Conservation (phyloP, 805 yeast species). For the Maudiozyma turicensis region DNA sequence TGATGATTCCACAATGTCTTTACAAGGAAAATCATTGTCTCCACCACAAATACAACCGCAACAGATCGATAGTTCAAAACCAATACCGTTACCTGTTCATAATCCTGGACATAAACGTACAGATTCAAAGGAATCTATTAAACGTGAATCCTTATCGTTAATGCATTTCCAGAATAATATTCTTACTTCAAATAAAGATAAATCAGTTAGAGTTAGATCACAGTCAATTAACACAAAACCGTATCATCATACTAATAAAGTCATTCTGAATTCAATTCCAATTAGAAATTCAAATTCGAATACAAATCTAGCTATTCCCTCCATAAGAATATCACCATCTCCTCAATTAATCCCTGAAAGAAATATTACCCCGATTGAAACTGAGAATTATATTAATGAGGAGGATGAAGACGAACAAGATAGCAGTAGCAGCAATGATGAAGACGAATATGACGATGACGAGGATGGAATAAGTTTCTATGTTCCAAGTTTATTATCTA, state of each 20-base stretch:
- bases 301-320: background rate
- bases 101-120: background rate
- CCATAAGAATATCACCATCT: background rate
- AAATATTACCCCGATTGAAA: background rate
- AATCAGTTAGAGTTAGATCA: slow-evolving; percentile 25
- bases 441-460: slow-evolving; percentile 28
- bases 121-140: slow-evolving; percentile 7
- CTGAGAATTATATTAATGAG: background rate
- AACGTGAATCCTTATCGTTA: slow-evolving; percentile 25
- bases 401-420: slow-evolving; percentile 9
- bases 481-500: slow-evolving; percentile 26
- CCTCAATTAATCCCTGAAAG: background rate
- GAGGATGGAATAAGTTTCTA: slow-evolving; percentile 32
- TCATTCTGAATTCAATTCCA: background rate
- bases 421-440: slow-evolving; percentile 28
- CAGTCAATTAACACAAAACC: slow-evolving; percentile 18
- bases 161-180: slow-evolving; percentile 23
- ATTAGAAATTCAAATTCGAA: background rate
- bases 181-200: slow-evolving; percentile 28
- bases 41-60: background rate
- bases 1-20: slow-evolving; percentile 2
- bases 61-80: background rate
- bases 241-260: background rate
- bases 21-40: background rate
- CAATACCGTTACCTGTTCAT: background rate